Conservation (phyloP, 805 yeast genomes). For the Lipomyces lipofer region DNA sequence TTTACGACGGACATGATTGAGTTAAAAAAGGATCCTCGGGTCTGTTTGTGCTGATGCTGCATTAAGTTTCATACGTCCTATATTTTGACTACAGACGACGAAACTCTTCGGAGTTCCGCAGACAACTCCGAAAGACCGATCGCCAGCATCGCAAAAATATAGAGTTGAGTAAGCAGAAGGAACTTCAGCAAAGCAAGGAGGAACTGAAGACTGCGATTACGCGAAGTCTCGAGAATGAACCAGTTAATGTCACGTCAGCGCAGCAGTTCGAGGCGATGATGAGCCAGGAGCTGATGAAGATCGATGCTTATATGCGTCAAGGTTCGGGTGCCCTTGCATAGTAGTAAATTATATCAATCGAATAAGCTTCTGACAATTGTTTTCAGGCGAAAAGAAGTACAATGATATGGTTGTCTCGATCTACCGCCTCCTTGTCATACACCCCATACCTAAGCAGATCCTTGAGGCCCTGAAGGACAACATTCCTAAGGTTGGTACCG, state of each 20-base stretch:
- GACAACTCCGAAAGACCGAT: constrained; percentile 62
- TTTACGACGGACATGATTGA: no score
- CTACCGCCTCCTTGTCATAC: constrained; percentile 26
- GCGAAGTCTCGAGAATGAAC: constrained; percentile 65
- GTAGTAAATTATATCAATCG: no score
- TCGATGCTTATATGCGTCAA: constrained; percentile 21
- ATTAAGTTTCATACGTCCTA: constrained; percentile 57
- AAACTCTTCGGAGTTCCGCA: constrained; percentile 77
- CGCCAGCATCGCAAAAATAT: constrained; percentile 48
- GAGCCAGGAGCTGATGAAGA: constrained; percentile 21
- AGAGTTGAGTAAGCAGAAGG: constrained; percentile 56
- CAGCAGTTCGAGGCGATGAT: constrained; percentile 24
- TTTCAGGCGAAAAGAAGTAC: constrained; percentile 13
- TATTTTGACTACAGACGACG: constrained; percentile 95
- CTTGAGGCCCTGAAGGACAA: constrained; percentile 24
- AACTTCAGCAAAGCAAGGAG: constrained; percentile 56
- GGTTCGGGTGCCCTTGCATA: constrained; percentile 7
- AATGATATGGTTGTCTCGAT: constrained; percentile 24
- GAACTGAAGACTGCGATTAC: constrained; percentile 61
- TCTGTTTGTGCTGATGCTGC: no score
- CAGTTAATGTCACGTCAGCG: constrained; percentile 39
- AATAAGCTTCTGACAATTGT: not conserved
- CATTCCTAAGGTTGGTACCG: constrained; percentile 17
- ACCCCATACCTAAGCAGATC: constrained; percentile 29
- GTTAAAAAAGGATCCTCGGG: no score